A percentile compares a stretch with the other conserved stretches of the same genome.
Conservation (phyloP, 140 eudicot genomes). For the Flaveria floridana region DNA sequence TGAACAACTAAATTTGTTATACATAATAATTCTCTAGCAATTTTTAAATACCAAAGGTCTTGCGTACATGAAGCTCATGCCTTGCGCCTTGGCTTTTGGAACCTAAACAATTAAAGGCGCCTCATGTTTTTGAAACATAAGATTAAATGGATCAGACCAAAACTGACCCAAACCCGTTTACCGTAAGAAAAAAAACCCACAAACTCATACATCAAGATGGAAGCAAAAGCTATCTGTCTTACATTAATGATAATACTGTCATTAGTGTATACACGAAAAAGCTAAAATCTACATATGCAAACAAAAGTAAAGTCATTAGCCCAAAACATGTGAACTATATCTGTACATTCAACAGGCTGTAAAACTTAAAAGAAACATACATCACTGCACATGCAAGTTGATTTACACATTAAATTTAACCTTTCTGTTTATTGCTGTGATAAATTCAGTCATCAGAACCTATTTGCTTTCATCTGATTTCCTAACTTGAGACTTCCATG, state of each 20-base stretch:
- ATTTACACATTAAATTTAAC: conserved; percentile 18
- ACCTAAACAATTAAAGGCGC: too few relatives aligned
- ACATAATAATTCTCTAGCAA: neutral
- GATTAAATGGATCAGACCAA: too few relatives aligned
- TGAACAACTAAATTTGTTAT: neutral
- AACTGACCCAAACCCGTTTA: too few relatives aligned
- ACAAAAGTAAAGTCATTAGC: conserved; percentile 30
- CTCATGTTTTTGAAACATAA: too few relatives aligned
- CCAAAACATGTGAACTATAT: conserved; percentile 35
- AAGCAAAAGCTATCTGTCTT: conserved; percentile 6
- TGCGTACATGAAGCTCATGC: neutral
- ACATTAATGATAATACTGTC: conserved; percentile 17
- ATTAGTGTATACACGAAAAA: conserved; percentile 35
- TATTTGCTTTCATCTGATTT: conserved; percentile 46
- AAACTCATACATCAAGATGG: neutral
- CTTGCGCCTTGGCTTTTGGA: neutral
- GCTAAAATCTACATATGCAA: conserved; percentile 32
- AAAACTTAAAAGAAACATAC: conserved; percentile 26
- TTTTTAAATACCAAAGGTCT: neutral
- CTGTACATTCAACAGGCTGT: conserved; percentile 41
- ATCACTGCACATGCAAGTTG: conserved; percentile 35
- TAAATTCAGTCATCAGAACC: conserved; percentile 22
- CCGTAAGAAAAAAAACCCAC: neutral
- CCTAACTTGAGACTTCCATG: conserved; percentile 58
- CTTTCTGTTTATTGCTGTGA: conserved; percentile 17